Base-by-base conservation (phyloP, 2,329 filamentous ascomycete genomes). In the Pseudopithomyces maydicus region DNA sequence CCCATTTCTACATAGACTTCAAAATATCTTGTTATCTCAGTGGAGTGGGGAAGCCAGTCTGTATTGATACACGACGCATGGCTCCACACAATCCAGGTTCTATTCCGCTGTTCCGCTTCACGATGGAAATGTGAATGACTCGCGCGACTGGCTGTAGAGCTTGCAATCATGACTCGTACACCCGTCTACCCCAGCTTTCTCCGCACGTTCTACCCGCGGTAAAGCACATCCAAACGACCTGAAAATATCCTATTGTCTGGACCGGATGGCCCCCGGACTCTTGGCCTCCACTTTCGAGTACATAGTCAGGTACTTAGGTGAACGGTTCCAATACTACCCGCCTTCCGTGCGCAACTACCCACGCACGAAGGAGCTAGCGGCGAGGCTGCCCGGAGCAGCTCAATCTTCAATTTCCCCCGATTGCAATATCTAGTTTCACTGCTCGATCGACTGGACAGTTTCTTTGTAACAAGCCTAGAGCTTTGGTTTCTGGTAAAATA, bases 141-240 rank as follows among this genome's bases (percentile, higher is more conserved):
- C 35, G 12, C 35, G 12, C 35, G 35, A 38, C n/a, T 38, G 12
- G 5, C 35, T 5, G 5, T 14, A 38, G 5, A n/a, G 3, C 35
- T n/a, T n/a, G 5, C 3, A 19, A 11, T 22, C 54, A 44, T 60
- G 50, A 58, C 52, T 58, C 60, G 52, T 20, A 43, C 23, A 29
- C 26, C 19, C 15, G 5, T 20, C 3, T 11, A 35, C 23, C 33
- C 36, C 45, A 38, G 38, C 19, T 12, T 44, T 52, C 52, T 58
- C 60, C 46, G 56, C 59, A 47, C 17, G 29, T 26, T 2, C 55
- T 12, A 53, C 17, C 55, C 54, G 59, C 62, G 59, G 59, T 47
- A 57, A 61, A 64, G 22, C 36, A 44, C 26, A 45, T 56, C 59
- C 39, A 47, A 14, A 7, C 32, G 14, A 42, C 26, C 33, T 20